Conservation (phyloP, 1,284 basidiomycete genomes). For the Irpex sp. region DNA sequence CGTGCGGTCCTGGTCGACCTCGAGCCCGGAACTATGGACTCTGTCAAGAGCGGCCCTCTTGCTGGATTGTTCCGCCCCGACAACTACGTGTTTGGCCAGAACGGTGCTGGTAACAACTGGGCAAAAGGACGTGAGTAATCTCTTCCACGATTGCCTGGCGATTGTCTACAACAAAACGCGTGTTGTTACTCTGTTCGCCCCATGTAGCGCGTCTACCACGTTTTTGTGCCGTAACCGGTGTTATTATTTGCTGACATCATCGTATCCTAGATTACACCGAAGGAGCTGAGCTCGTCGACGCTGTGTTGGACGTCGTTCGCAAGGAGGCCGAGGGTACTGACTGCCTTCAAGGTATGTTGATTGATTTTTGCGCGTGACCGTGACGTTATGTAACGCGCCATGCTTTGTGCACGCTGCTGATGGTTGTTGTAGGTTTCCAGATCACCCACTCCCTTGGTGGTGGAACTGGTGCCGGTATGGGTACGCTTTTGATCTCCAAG, state of each 20-base stretch:
- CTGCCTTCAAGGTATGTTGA: slow-evolving; percentile 76
- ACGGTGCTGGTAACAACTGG: slow-evolving; percentile 96
- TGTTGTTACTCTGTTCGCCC: background rate
- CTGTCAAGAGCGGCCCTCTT: slow-evolving; percentile 82
- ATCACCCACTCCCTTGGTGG: slow-evolving; percentile 96
- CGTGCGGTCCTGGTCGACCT: slow-evolving; percentile 94
- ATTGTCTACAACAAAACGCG: slow-evolving; percentile 2
- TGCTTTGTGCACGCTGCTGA: slow-evolving; percentile 15
- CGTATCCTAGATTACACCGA: slow-evolving; percentile 77
- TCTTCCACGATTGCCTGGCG: slow-evolving; percentile 24
- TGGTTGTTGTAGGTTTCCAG: slow-evolving; percentile 73
- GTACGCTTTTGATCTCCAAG: slow-evolving; percentile 87
- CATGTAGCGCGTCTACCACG: slow-evolving; percentile 4
- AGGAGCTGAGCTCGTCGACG: slow-evolving; percentile 94
- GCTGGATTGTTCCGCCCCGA: slow-evolving; percentile 92
- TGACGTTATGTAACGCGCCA: slow-evolving; percentile 15
- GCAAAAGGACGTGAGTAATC: slow-evolving; percentile 82
- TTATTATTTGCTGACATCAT: slow-evolving; percentile 11
- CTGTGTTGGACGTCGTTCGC: slow-evolving; percentile 86
- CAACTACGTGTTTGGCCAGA: slow-evolving; percentile 90
- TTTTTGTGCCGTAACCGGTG: slow-evolving; percentile 3
- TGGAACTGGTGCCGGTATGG: slow-evolving; percentile 94
- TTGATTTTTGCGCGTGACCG: slow-evolving; percentile 18
- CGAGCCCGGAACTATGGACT: slow-evolving; percentile 97
- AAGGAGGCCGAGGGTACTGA: slow-evolving; percentile 91